Conservation (phyloP, 2,329 filamentous ascomycete genomes). For the Simplicillium sp. region DNA sequence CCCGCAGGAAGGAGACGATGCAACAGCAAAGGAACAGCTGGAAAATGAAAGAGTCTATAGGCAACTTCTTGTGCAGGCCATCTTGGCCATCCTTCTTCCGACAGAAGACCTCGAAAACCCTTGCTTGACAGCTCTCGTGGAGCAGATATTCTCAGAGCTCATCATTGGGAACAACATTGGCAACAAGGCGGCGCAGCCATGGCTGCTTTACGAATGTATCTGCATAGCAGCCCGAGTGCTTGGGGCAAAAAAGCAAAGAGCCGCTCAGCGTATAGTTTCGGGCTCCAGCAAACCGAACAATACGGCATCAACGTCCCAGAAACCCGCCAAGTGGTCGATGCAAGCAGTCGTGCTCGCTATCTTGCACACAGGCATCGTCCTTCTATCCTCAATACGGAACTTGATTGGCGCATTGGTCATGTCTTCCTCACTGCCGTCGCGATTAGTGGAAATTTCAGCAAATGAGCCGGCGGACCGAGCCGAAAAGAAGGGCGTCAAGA, state of each 20-base stretch:
- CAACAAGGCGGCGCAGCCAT: slow-evolving; percentile 75
- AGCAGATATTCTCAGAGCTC: slow-evolving; percentile 82
- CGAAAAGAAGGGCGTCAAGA: slow-evolving; percentile 13
- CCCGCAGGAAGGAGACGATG: slow-evolving; percentile 44
- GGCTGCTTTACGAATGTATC: slow-evolving; percentile 79
- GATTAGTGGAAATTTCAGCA: slow-evolving; percentile 21
- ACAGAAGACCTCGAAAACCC: slow-evolving; percentile 87
- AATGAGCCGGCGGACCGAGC: slow-evolving; percentile 6
- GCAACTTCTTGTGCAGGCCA: slow-evolving; percentile 74
- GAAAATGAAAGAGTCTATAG: slow-evolving; percentile 78
- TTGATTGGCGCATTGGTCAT: slow-evolving; percentile 54
- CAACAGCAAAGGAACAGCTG: slow-evolving; percentile 48
- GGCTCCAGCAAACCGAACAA: not conserved
- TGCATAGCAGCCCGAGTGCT: slow-evolving; percentile 54
- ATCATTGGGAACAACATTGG: slow-evolving; percentile 76
- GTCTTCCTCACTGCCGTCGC: slow-evolving; percentile 57
- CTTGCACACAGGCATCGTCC: slow-evolving; percentile 43
- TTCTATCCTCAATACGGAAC: slow-evolving; percentile 56
- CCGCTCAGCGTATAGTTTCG: slow-evolving; percentile 9
- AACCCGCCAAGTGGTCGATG: slow-evolving; percentile 24
- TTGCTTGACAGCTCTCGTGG: slow-evolving; percentile 73
- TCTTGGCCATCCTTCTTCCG: slow-evolving; percentile 75
- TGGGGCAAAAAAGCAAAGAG: slow-evolving; percentile 17
- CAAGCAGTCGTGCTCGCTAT: slow-evolving; percentile 44
- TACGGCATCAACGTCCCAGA: not conserved